Conservation (phyloP, 2,329 filamentous ascomycete species). For the Cladosporium austrohemisphaericum region DNA sequence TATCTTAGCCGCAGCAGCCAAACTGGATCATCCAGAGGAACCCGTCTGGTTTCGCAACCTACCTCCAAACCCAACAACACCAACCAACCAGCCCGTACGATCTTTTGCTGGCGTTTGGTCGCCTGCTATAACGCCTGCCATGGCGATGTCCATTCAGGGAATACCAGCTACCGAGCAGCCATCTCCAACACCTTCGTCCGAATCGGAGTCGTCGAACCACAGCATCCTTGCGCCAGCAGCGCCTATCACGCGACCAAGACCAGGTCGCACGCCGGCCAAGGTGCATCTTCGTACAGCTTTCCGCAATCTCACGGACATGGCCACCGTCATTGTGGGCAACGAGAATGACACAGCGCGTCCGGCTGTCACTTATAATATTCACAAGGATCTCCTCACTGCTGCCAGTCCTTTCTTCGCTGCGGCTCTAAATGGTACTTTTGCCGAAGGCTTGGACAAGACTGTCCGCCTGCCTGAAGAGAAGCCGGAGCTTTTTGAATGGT, state of each 20-base stretch:
- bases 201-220: conserved; percentile 13
- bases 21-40: conserved; percentile 29
- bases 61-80: conserved; percentile 21
- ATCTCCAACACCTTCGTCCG: conserved; percentile 22
- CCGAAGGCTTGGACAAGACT: conserved; percentile 41
- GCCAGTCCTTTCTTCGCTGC: conserved; percentile 51
- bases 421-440: conserved; percentile 46
- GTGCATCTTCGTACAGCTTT: conserved; percentile 36
- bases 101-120: conserved; percentile 14
- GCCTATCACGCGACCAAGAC: background rate
- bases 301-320: conserved; percentile 40
- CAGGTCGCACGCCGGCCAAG: conserved; percentile 27
- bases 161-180: conserved; percentile 28
- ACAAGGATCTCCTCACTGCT: conserved; percentile 46
- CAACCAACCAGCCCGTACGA: conserved; percentile 13
- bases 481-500: conserved; percentile 47
- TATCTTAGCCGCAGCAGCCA: conserved; percentile 12
- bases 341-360: conserved; percentile 23
- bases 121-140: conserved; percentile 17
- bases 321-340: conserved; percentile 39
- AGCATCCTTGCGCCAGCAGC: background rate
- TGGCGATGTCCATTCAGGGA: conserved; percentile 19
- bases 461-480: conserved; percentile 44
- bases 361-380: conserved; percentile 42
- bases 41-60: conserved; percentile 31